A percentile compares a stretch with the other conserved stretches of the same genome.
Evolutionary conservation across 257 asterid species (phyloP).

Genomic region (Plantago major): DNA sequence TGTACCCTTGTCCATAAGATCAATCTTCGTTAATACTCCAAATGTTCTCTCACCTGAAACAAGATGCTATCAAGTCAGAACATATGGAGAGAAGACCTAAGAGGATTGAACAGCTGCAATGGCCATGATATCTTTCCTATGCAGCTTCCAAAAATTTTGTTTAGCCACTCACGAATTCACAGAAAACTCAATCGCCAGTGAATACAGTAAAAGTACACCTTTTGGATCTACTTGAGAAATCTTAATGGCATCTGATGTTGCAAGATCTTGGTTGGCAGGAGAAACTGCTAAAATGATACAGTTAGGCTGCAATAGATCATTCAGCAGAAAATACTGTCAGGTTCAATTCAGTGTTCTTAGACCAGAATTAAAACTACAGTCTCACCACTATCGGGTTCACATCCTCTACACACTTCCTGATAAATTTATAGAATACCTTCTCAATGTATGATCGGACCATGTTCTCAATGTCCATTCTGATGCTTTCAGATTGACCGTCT

Average conservation of each 20-base stretch:
- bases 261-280: slow-evolving; percentile 96
- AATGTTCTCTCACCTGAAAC: slow-evolving; percentile 86
- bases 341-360: not conserved
- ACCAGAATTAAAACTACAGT: slow-evolving; percentile 1
- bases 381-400: not conserved
- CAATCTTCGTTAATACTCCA: slow-evolving; percentile 84
- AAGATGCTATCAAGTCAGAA: slow-evolving; percentile 15
- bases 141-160: slow-evolving; percentile 10
- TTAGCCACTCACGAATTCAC: slow-evolving; percentile 13
- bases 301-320: slow-evolving; percentile 61
- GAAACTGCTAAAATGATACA: slow-evolving; percentile 85
- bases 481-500: slow-evolving; percentile 97
- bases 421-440: slow-evolving; percentile 52
- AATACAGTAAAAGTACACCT: slow-evolving; percentile 35
- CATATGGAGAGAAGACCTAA: no score
- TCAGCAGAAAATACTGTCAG: slow-evolving; percentile 13
- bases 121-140: not conserved
- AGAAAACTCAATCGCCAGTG: not conserved
- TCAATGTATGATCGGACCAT: slow-evolving; percentile 94
- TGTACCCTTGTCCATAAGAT: slow-evolving; percentile 98
- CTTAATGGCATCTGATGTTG: slow-evolving; percentile 90
- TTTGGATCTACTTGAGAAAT: slow-evolving; percentile 87
- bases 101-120: no score
- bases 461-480: slow-evolving; percentile 84
- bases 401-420: not conserved